Evolutionary conservation across 257 asterid species (phyloP).

Genomic region (Phtheirospermum japonicum): DNA sequence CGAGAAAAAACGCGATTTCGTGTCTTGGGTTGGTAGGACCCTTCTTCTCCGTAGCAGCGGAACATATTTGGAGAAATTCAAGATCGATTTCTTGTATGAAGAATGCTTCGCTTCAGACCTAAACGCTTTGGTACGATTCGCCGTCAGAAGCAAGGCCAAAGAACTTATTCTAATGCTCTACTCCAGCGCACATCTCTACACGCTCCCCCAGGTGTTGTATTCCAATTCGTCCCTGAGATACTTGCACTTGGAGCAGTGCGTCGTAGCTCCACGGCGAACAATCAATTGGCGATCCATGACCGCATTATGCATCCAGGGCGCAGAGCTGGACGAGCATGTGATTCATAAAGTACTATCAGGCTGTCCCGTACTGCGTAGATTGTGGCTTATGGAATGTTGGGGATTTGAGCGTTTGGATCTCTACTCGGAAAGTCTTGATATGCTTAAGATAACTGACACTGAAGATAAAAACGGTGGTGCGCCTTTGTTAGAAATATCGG

Average conservation of each 20-base stretch:
- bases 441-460: neutral
- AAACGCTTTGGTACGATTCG: slow-evolving; percentile 14
- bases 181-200: neutral
- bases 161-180: neutral
- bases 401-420: neutral
- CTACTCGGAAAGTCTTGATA: neutral
- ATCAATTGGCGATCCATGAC: slow-evolving; percentile 19
- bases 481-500: slow-evolving; percentile 11
- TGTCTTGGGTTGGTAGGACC: neutral
- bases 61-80: neutral
- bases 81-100: neutral
- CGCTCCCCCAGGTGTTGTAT: slow-evolving; percentile 19
- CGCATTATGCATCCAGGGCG: neutral
- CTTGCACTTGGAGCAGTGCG: neutral
- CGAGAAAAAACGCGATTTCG: neutral
- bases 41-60: neutral
- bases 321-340: neutral
- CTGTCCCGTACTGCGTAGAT: slow-evolving; percentile 4
- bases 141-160: slow-evolving; percentile 6
- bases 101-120: neutral
- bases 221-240: slow-evolving; percentile 6
- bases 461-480: neutral
- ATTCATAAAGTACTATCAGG: slow-evolving; percentile 8
- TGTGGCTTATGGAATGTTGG: neutral
- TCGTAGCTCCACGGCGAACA: neutral